Evolutionary conservation across 331 rosid genomes (phyloP).

Genomic region (Stylosanthes scabra): DNA sequence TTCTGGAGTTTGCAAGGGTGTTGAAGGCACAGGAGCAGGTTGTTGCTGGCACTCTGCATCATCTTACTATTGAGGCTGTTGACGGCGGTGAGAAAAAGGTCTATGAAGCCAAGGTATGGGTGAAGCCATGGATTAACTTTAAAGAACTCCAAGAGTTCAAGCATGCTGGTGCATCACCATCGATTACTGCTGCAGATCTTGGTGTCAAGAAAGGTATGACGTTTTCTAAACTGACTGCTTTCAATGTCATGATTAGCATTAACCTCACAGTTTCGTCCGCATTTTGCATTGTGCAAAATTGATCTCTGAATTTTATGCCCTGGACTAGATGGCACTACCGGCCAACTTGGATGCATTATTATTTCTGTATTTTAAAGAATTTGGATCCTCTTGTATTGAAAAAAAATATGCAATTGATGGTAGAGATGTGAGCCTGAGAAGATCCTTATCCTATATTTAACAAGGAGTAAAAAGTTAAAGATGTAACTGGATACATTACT

Average conservation of each 20-base stretch:
- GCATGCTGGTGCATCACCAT: conserved; percentile 60
- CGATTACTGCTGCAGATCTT: conserved; percentile 74
- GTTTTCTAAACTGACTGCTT: not conserved
- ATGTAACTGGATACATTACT: too few species aligned
- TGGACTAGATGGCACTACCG: not conserved
- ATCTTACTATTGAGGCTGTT: conserved; percentile 75
- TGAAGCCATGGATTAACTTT: conserved; percentile 90
- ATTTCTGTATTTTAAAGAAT: too few species aligned
- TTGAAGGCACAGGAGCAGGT: conserved; percentile 88
- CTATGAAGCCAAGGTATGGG: conserved; percentile 89
- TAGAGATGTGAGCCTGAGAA: too few species aligned
- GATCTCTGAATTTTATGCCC: not conserved
- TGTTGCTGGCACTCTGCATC: conserved; percentile 87
- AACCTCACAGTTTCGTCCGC: not conserved
- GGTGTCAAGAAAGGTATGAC: conserved; percentile 75
- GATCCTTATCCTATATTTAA: too few species aligned
- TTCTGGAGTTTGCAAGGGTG: conserved; percentile 79
- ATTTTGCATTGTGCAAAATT: too few species aligned
- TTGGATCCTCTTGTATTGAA: too few species aligned
- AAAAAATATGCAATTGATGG: too few species aligned
- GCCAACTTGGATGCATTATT: not conserved
- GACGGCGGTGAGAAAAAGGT: conserved; percentile 86
- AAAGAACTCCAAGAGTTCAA: conserved; percentile 85
- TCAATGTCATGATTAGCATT: not conserved
- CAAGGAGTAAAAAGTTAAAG: too few species aligned